Percentiles rank a stretch among this genome's conserved stretches.
Evolutionary conservation across 306 rosid species (phyloP).

Genomic region (Cucurbita pepo): DNA sequence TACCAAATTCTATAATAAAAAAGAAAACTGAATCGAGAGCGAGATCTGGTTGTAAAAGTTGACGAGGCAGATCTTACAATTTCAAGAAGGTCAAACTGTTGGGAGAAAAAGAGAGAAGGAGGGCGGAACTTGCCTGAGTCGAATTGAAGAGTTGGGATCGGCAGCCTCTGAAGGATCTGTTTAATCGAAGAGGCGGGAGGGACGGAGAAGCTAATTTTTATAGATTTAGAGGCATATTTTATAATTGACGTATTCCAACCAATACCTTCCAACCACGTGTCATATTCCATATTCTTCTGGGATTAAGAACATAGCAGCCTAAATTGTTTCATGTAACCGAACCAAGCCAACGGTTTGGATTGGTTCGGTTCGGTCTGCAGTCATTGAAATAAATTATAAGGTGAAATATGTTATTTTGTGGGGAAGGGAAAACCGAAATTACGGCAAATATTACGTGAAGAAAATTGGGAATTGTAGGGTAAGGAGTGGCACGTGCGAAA

Average conservation of each 20-base stretch:
- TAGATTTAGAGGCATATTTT: slow-evolving; percentile 25
- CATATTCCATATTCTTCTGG: background rate
- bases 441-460: background rate
- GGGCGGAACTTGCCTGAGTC: background rate
- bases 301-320: too few species aligned
- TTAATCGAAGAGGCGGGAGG: background rate
- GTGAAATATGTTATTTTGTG: background rate
- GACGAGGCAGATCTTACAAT: background rate
- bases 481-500: slow-evolving; percentile 3
- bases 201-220: background rate
- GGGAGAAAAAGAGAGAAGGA: too few species aligned
- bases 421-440: background rate
- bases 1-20: background rate
- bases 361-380: too few species aligned
- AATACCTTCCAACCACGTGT: slow-evolving; percentile 36
- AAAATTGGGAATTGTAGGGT: background rate
- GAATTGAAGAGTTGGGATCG: background rate
- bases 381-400: too few species aligned
- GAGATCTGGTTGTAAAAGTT: background rate
- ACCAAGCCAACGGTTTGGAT: too few species aligned
- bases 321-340: background rate
- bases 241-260: slow-evolving; percentile 49
- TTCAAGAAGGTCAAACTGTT: too few species aligned
- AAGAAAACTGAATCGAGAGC: too few species aligned
- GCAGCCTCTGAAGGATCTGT: background rate